Evolutionary conservation across 257 asterid species (phyloP), one percentile per base, ranked within the genome.

Genomic region (Euphrasia confusa): DNA sequence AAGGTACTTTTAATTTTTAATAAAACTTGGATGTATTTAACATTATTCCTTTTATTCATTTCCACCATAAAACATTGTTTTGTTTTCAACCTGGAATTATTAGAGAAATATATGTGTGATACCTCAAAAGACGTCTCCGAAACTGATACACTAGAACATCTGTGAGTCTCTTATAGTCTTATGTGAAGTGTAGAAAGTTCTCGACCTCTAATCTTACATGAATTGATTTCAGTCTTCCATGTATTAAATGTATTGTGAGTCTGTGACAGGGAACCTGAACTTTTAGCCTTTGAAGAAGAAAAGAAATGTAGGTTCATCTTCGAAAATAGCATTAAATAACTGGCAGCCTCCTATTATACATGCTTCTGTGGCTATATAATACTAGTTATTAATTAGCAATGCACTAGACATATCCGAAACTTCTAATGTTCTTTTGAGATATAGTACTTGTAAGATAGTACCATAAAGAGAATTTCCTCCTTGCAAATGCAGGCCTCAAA

Each of bases 401-500:
- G 9, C 58, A 53, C 7, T 15, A 21, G 58, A 21, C 33, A 18
- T 54, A 54, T 12, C 18, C 40, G 12, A 27, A n/a, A 28, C 11
- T 56, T 56, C 44, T 9, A 1, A n/a, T 28, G 40, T 28, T 56
- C 21, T 13, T 12, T 56, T 56, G 61, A 5, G 40, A 17, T 56
- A 30, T 56, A 12, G 5, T 56, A 56, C 40, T 28, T 56, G 17
- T 30, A 56, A 48, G 42, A 17, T 14, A 48, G 63, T 63, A 61
- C 52, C 47, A 67, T 63, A 28, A 42, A 54, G 40, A 35, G 42
- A 8, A 40, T 33, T 54, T 33, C 74, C 67, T 68, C 37, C 30
- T 55, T 68, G 68, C 24, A 21, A 21, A 21, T 21, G 24, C 82
- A 91, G 96, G 95, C 71, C 88, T 92, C 65, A 92, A 88, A 81